Base-by-base conservation (phyloP, 2,329 filamentous ascomycete genomes). In the Amphichorda felina region DNA sequence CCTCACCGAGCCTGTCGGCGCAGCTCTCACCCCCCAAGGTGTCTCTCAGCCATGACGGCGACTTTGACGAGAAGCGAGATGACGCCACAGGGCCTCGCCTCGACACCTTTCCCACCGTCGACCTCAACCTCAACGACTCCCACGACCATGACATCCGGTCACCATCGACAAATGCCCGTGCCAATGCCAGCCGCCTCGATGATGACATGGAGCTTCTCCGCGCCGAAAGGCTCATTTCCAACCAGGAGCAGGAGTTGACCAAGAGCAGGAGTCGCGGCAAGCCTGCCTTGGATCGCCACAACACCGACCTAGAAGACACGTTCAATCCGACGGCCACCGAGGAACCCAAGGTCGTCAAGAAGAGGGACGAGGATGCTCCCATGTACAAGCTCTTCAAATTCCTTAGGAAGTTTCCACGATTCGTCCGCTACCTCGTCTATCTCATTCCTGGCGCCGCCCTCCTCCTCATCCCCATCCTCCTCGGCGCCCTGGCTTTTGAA, bases 131-230 rank as follows among this genome's bases (percentile, higher is more conserved):
- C 31, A 22, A 18, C 14, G 48, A 44, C 29, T 41, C 46, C 26
- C 43, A 50, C 4, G 43, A 44, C 10, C 41, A 49, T 27, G 37
- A 34, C 21, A n/a, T 36, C 38, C 27, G 29, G 30, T 33, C 36
- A 11, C 36, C 38, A 4, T 33, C 38, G 10, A 29, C 7, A 15
- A 38, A 32, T 49, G 51, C 33, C 30, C 54, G 56, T 8, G 53
- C 53, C 26, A 50, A 60, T 30, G 51, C 49, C 19, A 54, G 46
- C 38, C 57, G 66, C 3, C 48, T 69, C 13, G 59, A 61, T 33
- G 66, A 70, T 36, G 64, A 69, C 34, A 56, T 70, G 13, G 66
- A 69, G 38, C 51, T 70, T 5, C 52, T 69, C 16, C 63, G 66
- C 3, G 56, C 62, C 31, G 66, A 70, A 43, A 58, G 63, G 2